phyloP scores from a whole-genome alignment of 2,329 filamentous ascomycete genomes.

The Neopestalotiopsis clavispora region DNA sequence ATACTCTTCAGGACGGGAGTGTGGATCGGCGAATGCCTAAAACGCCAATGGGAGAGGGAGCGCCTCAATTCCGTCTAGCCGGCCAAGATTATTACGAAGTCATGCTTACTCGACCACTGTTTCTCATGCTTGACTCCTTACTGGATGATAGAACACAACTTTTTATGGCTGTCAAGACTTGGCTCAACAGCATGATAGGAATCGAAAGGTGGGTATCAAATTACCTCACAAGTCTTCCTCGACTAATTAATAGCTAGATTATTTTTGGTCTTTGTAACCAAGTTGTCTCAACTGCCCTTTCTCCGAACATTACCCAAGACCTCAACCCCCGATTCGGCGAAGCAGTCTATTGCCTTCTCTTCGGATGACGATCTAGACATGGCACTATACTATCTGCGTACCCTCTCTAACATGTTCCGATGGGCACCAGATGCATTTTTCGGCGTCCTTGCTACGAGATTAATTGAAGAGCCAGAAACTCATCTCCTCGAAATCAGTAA shows the following conservation, averaged over 20 bases:
- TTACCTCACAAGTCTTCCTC: background rate
- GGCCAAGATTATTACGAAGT: constrained; percentile 69
- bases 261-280: constrained; percentile 64
- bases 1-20: constrained; percentile 67
- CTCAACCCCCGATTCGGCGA: constrained; percentile 29
- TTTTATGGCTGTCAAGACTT: constrained; percentile 78
- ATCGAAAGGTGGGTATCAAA: constrained; percentile 60
- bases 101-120: constrained; percentile 80
- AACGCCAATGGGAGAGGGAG: constrained; percentile 38
- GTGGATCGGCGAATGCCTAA: constrained; percentile 49
- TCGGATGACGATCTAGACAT: constrained; percentile 74
- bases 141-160: constrained; percentile 74
- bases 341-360: constrained; percentile 42
- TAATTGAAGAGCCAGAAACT: constrained; percentile 52
- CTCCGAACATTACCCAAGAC: constrained; percentile 41
- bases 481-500: constrained; percentile 56
- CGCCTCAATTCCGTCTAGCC: constrained; percentile 46
- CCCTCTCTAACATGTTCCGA: constrained; percentile 73
- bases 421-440: constrained; percentile 73
- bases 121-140: constrained; percentile 81
- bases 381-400: constrained; percentile 78
- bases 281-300: constrained; percentile 61
- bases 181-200: constrained; percentile 73
- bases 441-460: constrained; percentile 70
- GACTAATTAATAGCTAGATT: constrained; percentile 48